phyloP scores from a whole-genome alignment of 768 basidiomycete genomes.

The Mycena leptocephala region DNA sequence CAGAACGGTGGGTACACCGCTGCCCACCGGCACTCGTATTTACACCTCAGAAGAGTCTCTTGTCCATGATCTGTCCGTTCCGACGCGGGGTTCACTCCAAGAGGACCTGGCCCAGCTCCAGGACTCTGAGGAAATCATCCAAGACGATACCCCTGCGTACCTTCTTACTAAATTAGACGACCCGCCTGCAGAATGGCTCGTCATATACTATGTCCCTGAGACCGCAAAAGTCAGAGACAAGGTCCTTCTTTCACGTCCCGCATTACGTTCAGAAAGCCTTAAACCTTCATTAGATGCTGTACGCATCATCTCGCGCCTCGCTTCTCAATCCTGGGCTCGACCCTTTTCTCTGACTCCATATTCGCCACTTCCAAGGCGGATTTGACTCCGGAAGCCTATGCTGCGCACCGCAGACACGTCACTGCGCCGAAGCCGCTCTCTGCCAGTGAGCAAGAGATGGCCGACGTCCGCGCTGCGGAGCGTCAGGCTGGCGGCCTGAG shows the following conservation, averaged over 20 bases:
- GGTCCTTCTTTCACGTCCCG: constrained; percentile 56
- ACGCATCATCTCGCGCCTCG: constrained; percentile 83
- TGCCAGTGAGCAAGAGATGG: constrained; percentile 86
- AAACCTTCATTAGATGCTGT: constrained; percentile 78
- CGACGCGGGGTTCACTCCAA: constrained; percentile 66
- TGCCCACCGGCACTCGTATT: constrained; percentile 38
- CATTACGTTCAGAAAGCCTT: background rate
- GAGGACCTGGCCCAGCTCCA: constrained; percentile 76
- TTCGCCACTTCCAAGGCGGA: constrained; percentile 85
- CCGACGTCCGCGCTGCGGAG: constrained; percentile 84
- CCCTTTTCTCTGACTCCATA: constrained; percentile 80
- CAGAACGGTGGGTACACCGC: constrained; percentile 70
- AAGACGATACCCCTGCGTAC: constrained; percentile 81
- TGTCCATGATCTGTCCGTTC: constrained; percentile 70
- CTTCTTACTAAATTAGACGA: constrained; percentile 78
- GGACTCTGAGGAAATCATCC: constrained; percentile 60
- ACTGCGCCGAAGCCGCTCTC: constrained; percentile 89
- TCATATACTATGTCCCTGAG: constrained; percentile 89
- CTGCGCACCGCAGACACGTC: constrained; percentile 79
- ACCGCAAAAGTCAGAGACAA: constrained; percentile 86
- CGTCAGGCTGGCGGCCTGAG: constrained; percentile 63
- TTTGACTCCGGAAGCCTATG: constrained; percentile 79
- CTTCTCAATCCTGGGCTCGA: constrained; percentile 84
- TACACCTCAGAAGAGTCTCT: constrained; percentile 71
- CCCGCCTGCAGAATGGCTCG: constrained; percentile 78